phyloP scores from a whole-genome alignment of 2,329 filamentous ascomycete genomes.

The Albophoma yamanashiensis region DNA sequence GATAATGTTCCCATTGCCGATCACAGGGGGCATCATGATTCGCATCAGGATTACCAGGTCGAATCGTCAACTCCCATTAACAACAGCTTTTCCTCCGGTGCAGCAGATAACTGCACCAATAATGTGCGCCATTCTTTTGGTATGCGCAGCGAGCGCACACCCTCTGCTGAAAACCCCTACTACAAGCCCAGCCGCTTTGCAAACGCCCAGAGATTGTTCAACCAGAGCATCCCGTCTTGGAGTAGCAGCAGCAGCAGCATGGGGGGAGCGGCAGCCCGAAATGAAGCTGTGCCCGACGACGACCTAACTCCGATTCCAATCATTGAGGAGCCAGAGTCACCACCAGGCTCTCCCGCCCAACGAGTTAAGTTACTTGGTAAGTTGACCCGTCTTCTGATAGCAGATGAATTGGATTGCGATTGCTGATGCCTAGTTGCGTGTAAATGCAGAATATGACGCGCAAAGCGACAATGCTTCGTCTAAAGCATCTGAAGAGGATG shows the following conservation, averaged over 20 bases:
- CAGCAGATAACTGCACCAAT: background rate
- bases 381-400: background rate
- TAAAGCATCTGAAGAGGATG: constrained; percentile 1
- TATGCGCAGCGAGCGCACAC: constrained; percentile 13
- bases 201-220: background rate
- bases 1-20: constrained; percentile 4
- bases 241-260: background rate
- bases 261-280: background rate
- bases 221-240: background rate
- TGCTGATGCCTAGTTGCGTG: background rate
- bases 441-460: constrained; percentile 10
- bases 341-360: constrained; percentile 11
- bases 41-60: background rate
- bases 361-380: constrained; percentile 19
- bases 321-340: constrained; percentile 22
- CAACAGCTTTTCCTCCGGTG: background rate
- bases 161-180: constrained; percentile 21
- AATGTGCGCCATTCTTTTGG: constrained; percentile 1
- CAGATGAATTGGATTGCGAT: background rate
- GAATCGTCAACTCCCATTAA: background rate
- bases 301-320: constrained; percentile 18
- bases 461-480: background rate
- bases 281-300: background rate
- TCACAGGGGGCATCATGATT: too few species aligned
- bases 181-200: constrained; percentile 17